Evolutionary conservation across 2,329 filamentous ascomycete species (phyloP).

Genomic region (Paraphaeosphaeria minitans): DNA sequence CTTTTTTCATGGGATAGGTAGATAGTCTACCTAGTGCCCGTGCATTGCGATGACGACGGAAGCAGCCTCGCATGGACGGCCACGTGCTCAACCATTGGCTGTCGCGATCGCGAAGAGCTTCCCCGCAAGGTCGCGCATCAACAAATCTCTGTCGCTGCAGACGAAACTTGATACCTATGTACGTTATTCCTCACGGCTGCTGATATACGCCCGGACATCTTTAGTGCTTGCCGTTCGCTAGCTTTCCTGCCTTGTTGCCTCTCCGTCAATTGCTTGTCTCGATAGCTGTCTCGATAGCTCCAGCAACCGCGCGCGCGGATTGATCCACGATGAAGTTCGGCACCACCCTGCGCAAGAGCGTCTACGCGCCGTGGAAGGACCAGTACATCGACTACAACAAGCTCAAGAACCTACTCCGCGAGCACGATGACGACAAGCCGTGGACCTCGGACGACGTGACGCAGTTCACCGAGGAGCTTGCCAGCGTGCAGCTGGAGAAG

Average conservation of each 20-base stretch:
- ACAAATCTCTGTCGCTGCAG: constrained; percentile 3
- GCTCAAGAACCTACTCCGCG: constrained; percentile 86
- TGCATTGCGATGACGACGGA: constrained; percentile 17
- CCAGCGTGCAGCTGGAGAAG: constrained; percentile 94
- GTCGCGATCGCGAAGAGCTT: constrained; percentile 9
- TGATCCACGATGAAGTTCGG: constrained; percentile 84
- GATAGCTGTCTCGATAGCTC: neutral
- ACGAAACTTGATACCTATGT: neutral
- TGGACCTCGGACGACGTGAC: constrained; percentile 97
- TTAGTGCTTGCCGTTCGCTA: constrained; percentile 1
- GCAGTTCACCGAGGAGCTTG: constrained; percentile 89
- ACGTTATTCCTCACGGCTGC: neutral
- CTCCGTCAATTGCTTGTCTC: neutral
- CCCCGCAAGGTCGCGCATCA: constrained; percentile 11
- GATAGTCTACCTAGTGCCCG: too few species aligned
- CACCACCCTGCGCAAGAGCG: constrained; percentile 77
- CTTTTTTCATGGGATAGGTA: neutral
- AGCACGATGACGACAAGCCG: constrained; percentile 63
- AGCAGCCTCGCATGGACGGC: neutral
- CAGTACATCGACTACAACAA: constrained; percentile 96
- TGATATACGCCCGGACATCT: neutral
- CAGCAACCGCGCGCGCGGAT: neutral
- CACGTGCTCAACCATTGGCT: constrained; percentile 21
- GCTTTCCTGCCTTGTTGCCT: neutral
- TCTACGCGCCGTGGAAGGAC: constrained; percentile 87